These are phyloP conservation scores for Aschersonia sp. DNA, from an alignment of 2,329 filamentous ascomycete genomes.

Conservation along the genomic window DNA sequence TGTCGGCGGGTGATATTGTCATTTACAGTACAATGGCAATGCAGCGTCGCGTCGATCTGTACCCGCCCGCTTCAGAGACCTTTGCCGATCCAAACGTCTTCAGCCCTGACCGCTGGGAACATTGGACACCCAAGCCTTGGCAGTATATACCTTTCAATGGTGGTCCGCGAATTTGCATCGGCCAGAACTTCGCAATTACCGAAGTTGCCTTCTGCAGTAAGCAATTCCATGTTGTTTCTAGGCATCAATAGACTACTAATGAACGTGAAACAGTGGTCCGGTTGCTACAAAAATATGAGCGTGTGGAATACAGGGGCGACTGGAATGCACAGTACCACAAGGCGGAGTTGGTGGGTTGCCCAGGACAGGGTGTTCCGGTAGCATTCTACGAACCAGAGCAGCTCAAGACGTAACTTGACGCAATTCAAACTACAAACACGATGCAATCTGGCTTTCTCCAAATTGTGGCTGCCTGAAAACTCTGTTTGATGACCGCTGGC, in stretches of 20 bases:
- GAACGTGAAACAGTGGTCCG: slow-evolving; percentile 20
- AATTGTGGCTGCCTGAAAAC: too few species aligned
- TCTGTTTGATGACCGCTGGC: too few species aligned
- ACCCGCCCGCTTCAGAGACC: slow-evolving; percentile 32
- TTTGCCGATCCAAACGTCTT: slow-evolving; percentile 35
- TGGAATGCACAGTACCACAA: slow-evolving; percentile 28
- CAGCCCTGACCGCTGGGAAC: slow-evolving; percentile 52
- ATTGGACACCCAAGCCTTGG: slow-evolving; percentile 51
- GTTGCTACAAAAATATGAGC: slow-evolving; percentile 46
- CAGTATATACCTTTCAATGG: slow-evolving; percentile 65
- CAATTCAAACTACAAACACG: not conserved
- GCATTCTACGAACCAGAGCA: slow-evolving; percentile 17
- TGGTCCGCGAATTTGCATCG: slow-evolving; percentile 59
- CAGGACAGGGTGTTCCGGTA: slow-evolving; percentile 26
- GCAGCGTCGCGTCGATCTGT: slow-evolving; percentile 54
- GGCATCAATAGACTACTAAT: not conserved
- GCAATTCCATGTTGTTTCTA: not conserved
- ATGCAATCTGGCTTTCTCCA: too few species aligned
- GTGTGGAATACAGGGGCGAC: slow-evolving; percentile 32
- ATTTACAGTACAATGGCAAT: slow-evolving; percentile 55
- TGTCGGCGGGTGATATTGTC: slow-evolving; percentile 51
- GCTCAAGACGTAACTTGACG: not conserved
- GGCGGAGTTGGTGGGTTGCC: slow-evolving; percentile 28
- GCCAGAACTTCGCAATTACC: slow-evolving; percentile 69
- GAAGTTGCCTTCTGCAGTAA: slow-evolving; percentile 36